Evolutionary conservation across 2,329 filamentous ascomycete species (phyloP).

Genomic region (Torrubiellomyces zombiae): DNA sequence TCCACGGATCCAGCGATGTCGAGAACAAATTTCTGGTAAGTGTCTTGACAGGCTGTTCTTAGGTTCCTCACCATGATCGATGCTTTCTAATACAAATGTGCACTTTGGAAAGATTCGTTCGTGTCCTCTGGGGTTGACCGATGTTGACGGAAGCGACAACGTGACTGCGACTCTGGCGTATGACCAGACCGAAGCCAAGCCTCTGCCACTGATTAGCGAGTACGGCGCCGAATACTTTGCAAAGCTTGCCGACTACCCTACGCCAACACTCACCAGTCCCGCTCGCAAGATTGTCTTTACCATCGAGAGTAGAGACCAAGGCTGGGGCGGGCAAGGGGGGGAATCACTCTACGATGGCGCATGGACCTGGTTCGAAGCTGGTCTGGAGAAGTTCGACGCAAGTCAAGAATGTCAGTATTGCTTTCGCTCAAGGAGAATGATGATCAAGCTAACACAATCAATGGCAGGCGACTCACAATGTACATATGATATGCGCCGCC

Average conservation of each 20-base stretch:
- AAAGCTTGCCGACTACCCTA: slow-evolving; percentile 19
- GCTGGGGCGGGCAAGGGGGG: slow-evolving; percentile 30
- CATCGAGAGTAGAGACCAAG: slow-evolving; percentile 40
- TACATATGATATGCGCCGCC: slow-evolving; percentile 13
- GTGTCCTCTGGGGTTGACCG: slow-evolving; percentile 19
- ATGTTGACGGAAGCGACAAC: slow-evolving; percentile 10
- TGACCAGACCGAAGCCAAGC: slow-evolving; percentile 12
- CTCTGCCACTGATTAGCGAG: slow-evolving; percentile 11
- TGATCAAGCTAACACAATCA: slow-evolving; percentile 2
- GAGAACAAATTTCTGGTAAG: slow-evolving; percentile 20
- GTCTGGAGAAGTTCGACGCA: slow-evolving; percentile 37
- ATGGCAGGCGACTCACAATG: slow-evolving; percentile 13
- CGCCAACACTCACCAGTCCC: slow-evolving; percentile 26
- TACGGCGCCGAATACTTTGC: slow-evolving; percentile 14
- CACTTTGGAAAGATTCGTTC: slow-evolving; percentile 16
- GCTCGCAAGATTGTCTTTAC: slow-evolving; percentile 46
- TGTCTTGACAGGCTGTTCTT: neutral
- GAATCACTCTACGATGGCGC: slow-evolving; percentile 31
- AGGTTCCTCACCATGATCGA: too few relatives aligned
- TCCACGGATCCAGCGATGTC: slow-evolving; percentile 8
- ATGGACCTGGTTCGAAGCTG: slow-evolving; percentile 48
- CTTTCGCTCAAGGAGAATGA: too few relatives aligned
- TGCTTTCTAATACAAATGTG: neutral
- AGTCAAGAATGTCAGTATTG: slow-evolving; percentile 13
- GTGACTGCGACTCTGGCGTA: slow-evolving; percentile 14